Base-by-base conservation (phyloP, 2,329 filamentous ascomycete species). In the Zymoseptoria passerinii region DNA sequence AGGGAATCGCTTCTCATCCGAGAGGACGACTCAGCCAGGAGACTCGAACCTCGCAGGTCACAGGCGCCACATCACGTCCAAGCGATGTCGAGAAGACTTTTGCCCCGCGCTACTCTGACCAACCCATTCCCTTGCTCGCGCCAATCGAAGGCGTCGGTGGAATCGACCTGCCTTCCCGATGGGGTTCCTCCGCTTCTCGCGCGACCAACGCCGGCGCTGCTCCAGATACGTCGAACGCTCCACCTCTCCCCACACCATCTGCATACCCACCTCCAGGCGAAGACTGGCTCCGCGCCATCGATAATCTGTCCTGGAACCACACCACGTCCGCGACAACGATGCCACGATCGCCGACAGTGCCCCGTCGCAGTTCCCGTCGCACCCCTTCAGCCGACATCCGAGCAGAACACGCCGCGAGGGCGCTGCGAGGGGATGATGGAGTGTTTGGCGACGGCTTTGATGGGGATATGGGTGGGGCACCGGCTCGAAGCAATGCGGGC, bases 111-210 rank as follows among this genome's bases (percentile, higher is more conserved):
- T 63, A 63, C 55, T 62, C 62, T 9, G 62, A 67, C 54, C 58
- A 60, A 53, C 64, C 63, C 18, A 55, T 64, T 8, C 67, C 68
- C 2, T 63, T 63, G 8, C 64, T 71, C 2, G 66, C 60, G 7
- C 68, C 68, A 7, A 70, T 71, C 10, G 65, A 68, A n/a, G 44
- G 55, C 2, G 61, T 67, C 13, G 68, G 68, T 19, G 61, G 59
- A 23, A 62, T 71, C 16, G 67, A 70, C 35, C 53, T 71, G 18
- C 69, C 69, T 9, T 67, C 65, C n/a, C 64, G 68, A 51, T 71
- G 68, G 60, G 64, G 65, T 55, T 69, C 67, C 1, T n/a, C 23
- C 18, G 19, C 50, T 13, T 28, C 23, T 28, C 50, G 50, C 19
- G 27, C n/a, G 23, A 52, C 50, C 13, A 52, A 52, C 55, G 62